A percentile compares a stretch with the other conserved stretches of the same genome.
phyloP scores from a whole-genome alignment of 805 yeast species.

The Zygoascus biomembranicola region DNA sequence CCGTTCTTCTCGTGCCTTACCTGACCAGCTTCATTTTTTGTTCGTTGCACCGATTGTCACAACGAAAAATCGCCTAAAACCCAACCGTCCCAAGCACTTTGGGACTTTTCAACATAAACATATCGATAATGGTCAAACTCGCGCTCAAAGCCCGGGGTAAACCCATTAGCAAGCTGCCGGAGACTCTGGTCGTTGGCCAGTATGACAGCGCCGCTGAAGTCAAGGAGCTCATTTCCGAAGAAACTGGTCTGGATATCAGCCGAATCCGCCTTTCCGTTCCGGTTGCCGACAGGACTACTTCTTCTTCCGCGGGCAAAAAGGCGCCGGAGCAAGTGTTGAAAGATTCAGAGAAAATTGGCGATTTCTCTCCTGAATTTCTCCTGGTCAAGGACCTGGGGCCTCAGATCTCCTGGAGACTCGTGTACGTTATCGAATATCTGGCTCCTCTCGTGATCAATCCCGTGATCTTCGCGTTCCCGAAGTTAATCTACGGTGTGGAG shows the following conservation, averaged over 20 bases:
- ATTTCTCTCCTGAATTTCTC: slow-evolving; percentile 35
- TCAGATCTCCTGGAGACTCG: slow-evolving; percentile 87
- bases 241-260: slow-evolving; percentile 38
- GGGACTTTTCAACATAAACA: neutral
- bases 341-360: slow-evolving; percentile 36
- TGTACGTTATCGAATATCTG: slow-evolving; percentile 77
- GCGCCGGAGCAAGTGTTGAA: slow-evolving; percentile 34
- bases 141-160: slow-evolving; percentile 21
- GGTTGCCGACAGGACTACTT: slow-evolving; percentile 22
- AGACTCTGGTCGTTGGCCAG: slow-evolving; percentile 23
- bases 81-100: too few relatives aligned
- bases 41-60: neutral
- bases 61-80: neutral
- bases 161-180: slow-evolving; percentile 19
- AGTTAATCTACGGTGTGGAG: slow-evolving; percentile 27
- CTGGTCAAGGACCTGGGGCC: slow-evolving; percentile 86
- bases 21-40: slow-evolving; percentile 55
- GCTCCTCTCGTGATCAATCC: slow-evolving; percentile 86
- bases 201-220: slow-evolving; percentile 39
- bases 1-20: slow-evolving; percentile 13
- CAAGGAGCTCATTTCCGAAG: slow-evolving; percentile 35
- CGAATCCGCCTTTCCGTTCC: slow-evolving; percentile 50
- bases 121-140: slow-evolving; percentile 12
- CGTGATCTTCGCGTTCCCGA: slow-evolving; percentile 44
- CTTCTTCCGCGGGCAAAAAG: slow-evolving; percentile 30